A percentile compares a stretch with the other conserved stretches of the same genome.
These are phyloP conservation scores for Symbiotaphrina buchneri DNA, from an alignment of 495 filamentous ascomycete species.

Conservation along the genomic window DNA sequence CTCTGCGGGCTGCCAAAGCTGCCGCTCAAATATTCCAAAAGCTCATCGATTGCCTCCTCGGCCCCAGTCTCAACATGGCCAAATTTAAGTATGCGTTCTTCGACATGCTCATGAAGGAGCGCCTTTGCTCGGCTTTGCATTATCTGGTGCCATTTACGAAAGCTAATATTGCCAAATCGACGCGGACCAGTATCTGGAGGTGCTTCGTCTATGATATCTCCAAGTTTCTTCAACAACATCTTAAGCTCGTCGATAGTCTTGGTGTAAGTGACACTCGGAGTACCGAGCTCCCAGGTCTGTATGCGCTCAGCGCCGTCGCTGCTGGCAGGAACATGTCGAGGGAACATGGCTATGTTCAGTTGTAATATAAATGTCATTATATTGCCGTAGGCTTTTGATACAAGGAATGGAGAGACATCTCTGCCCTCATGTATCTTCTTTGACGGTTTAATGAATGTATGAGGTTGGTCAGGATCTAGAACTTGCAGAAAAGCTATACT, in stretches of 20 bases:
- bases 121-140: slow-evolving; percentile 31
- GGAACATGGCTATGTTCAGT: slow-evolving; percentile 73
- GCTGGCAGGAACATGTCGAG: slow-evolving; percentile 19
- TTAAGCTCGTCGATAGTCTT: slow-evolving; percentile 40
- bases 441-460: slow-evolving; percentile 26
- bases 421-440: slow-evolving; percentile 67
- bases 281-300: slow-evolving; percentile 30
- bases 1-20: slow-evolving; percentile 76
- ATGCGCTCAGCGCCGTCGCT: slow-evolving; percentile 11
- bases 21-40: slow-evolving; percentile 61
- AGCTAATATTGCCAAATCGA: slow-evolving; percentile 79
- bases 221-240: slow-evolving; percentile 33
- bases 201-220: slow-evolving; percentile 46
- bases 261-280: slow-evolving; percentile 24
- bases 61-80: neutral
- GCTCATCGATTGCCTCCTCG: slow-evolving; percentile 24
- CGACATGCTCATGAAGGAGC: slow-evolving; percentile 40
- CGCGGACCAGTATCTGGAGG: slow-evolving; percentile 71
- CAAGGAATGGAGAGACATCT: slow-evolving; percentile 57
- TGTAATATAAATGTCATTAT: slow-evolving; percentile 74
- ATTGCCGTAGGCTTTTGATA: slow-evolving; percentile 61
- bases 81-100: slow-evolving; percentile 23
- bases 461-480: slow-evolving; percentile 8
- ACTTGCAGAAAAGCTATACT: too few species aligned
- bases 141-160: slow-evolving; percentile 57